Base-by-base conservation (phyloP, 1,284 basidiomycete species). In the Coniferiporia weirii region DNA sequence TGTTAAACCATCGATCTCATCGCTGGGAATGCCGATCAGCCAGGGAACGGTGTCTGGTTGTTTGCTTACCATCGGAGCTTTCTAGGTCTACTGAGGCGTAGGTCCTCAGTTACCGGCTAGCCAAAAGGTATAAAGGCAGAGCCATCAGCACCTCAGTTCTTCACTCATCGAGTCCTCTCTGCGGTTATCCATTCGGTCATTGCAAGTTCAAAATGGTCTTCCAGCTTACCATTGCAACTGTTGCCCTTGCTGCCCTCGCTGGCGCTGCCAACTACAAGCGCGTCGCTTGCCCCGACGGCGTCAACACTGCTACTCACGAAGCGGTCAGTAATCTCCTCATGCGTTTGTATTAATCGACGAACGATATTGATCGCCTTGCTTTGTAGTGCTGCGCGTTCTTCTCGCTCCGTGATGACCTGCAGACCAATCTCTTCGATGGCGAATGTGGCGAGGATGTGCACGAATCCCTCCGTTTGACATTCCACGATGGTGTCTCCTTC, bases 401-500 rank as follows among this genome's bases (percentile, higher is more conserved):
- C 59, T 52, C 63, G n/a, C 54, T 65, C 44, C 52, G 63, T 20
- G 64, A 65, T 19, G 57, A 63, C 52, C 44, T 66, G 12, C 61
- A 64, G 51, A 59, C 22, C 17, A 61, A 56, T 12, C 43, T 63
- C 44, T 64, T 62, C 50, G 63, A 64, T 15, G 52, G 54, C 19
- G 54, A 44, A 15, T 64, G 63, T 22, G 57, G 57, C 35, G 63
- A 64, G 46, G 61, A 62, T 13, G 55, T 61, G 15, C 61, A 65
- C 9, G 64, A 62, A 43, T 40, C 38, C 3, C 38, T 40, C 15
- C 38, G 38, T 15, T 51, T 66, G 13, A 64, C 60, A 12, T 66
- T 66, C 64, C 64, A 66, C 55, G 64, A 66, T 48, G 65, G 38
- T 40, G 38, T 40, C 15, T 40, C 38, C 64, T 64, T 65, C 58